These are phyloP conservation scores for Neodidymelliopsis sp. DNA, from an alignment of 2,329 filamentous ascomycete genomes.

Conservation along the genomic window DNA sequence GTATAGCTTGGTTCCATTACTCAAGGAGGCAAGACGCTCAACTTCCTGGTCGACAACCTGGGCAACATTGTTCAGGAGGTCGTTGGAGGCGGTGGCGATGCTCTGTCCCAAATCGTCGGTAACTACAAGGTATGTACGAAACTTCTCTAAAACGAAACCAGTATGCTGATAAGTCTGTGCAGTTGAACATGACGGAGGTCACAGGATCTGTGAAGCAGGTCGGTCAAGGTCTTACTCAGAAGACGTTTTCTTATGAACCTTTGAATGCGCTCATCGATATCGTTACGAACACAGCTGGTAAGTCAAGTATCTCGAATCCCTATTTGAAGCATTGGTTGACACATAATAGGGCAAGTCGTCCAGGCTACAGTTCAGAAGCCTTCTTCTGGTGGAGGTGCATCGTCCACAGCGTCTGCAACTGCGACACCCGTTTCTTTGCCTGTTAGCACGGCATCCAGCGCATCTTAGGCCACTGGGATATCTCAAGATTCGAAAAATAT, in stretches of 20 bases:
- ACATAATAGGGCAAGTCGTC: constrained; percentile 58
- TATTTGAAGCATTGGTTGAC: not conserved
- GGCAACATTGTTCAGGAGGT: constrained; percentile 70
- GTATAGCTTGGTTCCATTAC: constrained; percentile 62
- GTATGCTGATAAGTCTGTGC: not conserved
- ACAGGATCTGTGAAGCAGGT: constrained; percentile 43
- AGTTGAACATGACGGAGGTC: constrained; percentile 65
- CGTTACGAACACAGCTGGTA: constrained; percentile 59
- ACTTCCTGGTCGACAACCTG: constrained; percentile 67
- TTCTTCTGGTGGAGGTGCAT: constrained; percentile 29
- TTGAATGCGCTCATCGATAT: constrained; percentile 63
- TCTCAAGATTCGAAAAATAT: not conserved
- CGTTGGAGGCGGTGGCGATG: constrained; percentile 53
- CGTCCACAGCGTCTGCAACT: constrained; percentile 30
- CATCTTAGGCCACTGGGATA: too few relatives aligned
- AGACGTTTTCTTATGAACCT: constrained; percentile 61
- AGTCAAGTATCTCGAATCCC: not conserved
- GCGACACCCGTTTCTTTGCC: constrained; percentile 43
- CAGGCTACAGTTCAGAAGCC: constrained; percentile 55
- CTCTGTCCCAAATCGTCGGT: constrained; percentile 63
- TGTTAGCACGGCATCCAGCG: constrained; percentile 33
- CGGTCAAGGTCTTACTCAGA: constrained; percentile 55
- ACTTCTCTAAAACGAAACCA: not conserved
- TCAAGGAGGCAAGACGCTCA: constrained; percentile 62
- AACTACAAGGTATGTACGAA: constrained; percentile 55